Conservation (phyloP, 2,329 filamentous ascomycete genomes). For the Ceratocystis albifundus region DNA sequence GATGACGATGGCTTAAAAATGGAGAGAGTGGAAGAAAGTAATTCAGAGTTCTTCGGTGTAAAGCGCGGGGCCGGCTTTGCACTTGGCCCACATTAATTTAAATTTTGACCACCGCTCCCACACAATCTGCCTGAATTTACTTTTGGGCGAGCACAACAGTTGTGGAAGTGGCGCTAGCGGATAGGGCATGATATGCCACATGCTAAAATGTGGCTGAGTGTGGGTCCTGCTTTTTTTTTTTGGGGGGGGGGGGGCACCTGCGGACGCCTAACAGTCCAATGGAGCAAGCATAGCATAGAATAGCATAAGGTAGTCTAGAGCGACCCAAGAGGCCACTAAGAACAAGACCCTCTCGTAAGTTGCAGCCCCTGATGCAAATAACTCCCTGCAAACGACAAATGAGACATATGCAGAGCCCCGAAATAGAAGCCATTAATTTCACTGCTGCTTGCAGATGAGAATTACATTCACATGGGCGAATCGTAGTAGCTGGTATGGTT, state of each 20-base stretch:
- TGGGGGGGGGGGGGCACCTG: too few relatives aligned
- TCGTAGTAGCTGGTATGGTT: neutral
- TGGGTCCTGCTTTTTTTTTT: neutral
- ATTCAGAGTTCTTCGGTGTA: slow-evolving; percentile 3
- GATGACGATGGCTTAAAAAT: slow-evolving; percentile 47
- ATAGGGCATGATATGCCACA: slow-evolving; percentile 13
- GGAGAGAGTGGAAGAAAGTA: slow-evolving; percentile 24
- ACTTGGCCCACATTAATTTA: neutral
- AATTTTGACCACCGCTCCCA: neutral
- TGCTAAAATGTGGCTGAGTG: neutral
- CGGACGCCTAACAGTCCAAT: too few relatives aligned
- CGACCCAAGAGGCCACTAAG: too few relatives aligned
- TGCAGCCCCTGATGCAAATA: neutral
- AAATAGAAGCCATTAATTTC: neutral
- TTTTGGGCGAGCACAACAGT: neutral
- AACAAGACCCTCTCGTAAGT: too few relatives aligned
- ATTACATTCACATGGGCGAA: neutral
- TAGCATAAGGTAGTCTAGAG: neutral
- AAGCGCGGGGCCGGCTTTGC: slow-evolving; percentile 5
- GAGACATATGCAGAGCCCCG: neutral
- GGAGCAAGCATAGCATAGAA: too few relatives aligned
- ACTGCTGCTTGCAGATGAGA: neutral
- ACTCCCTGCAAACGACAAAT: neutral
- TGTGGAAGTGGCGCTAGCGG: slow-evolving; percentile 15
- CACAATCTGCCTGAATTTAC: slow-evolving; percentile 2